phyloP scores from a whole-genome alignment of 192 early-diverging fungal species.

The Spinellus fusiger region DNA sequence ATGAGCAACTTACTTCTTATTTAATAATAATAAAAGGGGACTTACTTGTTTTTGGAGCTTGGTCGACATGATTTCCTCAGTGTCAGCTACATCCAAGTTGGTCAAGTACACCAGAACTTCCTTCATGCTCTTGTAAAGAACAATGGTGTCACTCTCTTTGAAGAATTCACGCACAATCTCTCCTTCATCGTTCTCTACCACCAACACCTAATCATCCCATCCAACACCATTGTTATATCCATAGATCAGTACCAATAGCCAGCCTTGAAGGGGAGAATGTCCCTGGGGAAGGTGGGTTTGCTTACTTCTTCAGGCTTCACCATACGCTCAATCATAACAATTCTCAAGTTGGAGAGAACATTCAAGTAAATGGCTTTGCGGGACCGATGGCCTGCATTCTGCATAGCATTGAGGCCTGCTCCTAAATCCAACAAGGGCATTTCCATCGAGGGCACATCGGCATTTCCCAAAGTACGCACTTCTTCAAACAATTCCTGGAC shows the following conservation, averaged over 20 bases:
- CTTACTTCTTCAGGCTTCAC: constrained; percentile 94
- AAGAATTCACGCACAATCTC: constrained; percentile 97
- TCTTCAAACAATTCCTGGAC: constrained; percentile 89
- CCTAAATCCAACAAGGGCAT: neutral
- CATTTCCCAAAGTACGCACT: constrained; percentile 33
- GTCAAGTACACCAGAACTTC: constrained; percentile 97
- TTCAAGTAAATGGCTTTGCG: constrained; percentile 84
- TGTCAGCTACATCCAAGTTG: constrained; percentile 90
- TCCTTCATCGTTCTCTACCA: constrained; percentile 98
- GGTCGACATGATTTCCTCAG: constrained; percentile 92
- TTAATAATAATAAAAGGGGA: neutral
- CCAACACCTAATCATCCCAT: constrained; percentile 32
- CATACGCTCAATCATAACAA: constrained; percentile 99
- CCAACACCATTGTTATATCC: neutral
- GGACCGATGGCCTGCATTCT: neutral
- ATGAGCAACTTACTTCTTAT: neutral
- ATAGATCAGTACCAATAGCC: neutral
- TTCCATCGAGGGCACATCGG: neutral
- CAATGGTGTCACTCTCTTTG: constrained; percentile 98
- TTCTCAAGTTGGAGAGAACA: constrained; percentile 77
- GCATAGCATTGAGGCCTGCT: neutral
- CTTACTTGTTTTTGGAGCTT: constrained; percentile 84
- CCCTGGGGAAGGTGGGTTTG: neutral
- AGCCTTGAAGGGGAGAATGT: too few relatives aligned
- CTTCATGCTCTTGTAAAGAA: constrained; percentile 95